Conservation (phyloP, 1,284 basidiomycete genomes). For the Mycena citricolor region DNA sequence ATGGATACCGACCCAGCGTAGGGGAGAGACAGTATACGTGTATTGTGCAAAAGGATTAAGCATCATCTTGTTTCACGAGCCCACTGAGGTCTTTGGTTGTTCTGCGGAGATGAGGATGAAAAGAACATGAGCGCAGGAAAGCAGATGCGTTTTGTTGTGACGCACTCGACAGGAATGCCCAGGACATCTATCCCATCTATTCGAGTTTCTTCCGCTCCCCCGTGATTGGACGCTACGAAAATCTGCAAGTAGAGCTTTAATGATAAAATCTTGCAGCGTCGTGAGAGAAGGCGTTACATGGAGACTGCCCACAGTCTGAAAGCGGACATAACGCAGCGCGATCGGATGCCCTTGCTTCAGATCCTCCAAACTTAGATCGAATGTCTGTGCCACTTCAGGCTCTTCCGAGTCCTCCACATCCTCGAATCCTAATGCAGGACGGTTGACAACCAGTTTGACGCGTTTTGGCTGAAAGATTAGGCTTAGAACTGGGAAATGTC, state of each 20-base stretch:
- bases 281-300: slow-evolving; percentile 51
- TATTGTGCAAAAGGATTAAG: no score
- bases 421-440: slow-evolving; percentile 64
- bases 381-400: slow-evolving; percentile 51
- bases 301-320: slow-evolving; percentile 74
- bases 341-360: slow-evolving; percentile 40
- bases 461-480: no score
- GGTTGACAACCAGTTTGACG: slow-evolving; percentile 72
- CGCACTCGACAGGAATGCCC: slow-evolving; percentile 65
- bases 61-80: slow-evolving; percentile 46
- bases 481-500: no score
- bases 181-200: slow-evolving; percentile 78
- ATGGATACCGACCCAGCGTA: slow-evolving; percentile 37
- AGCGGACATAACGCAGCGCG: slow-evolving; percentile 71
- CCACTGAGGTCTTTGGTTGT: slow-evolving; percentile 58
- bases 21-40: no score
- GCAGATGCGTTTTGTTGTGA: slow-evolving; percentile 22
- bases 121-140: slow-evolving; percentile 7
- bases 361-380: slow-evolving; percentile 52
- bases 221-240: slow-evolving; percentile 77
- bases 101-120: slow-evolving; percentile 33
- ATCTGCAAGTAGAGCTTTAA: no score
- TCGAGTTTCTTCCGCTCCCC: slow-evolving; percentile 69
- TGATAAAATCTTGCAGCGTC: no score
- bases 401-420: slow-evolving; percentile 57